These are phyloP conservation scores for Tulasnella calospora DNA, from an alignment of 768 basidiomycete species.

Conservation along the genomic window DNA sequence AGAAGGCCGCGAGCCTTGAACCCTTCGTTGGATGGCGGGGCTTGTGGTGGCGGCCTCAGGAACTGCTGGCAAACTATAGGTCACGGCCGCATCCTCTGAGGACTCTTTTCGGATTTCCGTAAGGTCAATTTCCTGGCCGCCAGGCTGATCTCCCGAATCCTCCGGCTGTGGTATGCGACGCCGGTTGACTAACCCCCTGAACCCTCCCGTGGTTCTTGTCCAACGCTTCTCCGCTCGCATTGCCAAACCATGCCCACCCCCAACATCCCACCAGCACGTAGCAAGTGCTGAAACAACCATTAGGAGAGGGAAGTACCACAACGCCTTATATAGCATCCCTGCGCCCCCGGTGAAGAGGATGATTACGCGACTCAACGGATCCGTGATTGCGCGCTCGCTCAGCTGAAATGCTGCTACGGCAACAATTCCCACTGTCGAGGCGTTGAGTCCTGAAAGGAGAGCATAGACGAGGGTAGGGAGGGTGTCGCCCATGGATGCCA, in stretches of 20 bases:
- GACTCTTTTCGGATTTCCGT: background rate
- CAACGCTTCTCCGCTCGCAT: background rate
- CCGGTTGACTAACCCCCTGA: background rate
- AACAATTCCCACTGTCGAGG: constrained; percentile 51
- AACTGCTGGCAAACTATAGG: background rate
- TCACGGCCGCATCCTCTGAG: background rate
- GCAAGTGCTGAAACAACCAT: constrained; percentile 42
- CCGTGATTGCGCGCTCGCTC: constrained; percentile 45
- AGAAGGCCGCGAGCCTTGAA: background rate
- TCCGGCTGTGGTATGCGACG: constrained; percentile 1
- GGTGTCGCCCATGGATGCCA: constrained; percentile 41
- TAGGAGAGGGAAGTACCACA: constrained; percentile 51
- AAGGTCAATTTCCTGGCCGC: constrained; percentile 20
- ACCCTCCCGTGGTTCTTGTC: constrained; percentile 6
- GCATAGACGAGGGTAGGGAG: constrained; percentile 49
- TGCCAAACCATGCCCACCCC: too few relatives aligned
- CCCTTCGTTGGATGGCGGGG: background rate
- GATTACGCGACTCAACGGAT: constrained; percentile 42
- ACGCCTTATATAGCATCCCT: constrained; percentile 49
- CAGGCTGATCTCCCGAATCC: constrained; percentile 8
- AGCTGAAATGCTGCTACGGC: constrained; percentile 51
- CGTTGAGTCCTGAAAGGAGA: constrained; percentile 51
- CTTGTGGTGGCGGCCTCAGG: background rate
- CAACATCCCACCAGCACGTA: constrained; percentile 38
- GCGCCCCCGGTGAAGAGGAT: constrained; percentile 44